Conservation (phyloP, 2,329 filamentous ascomycete species). For the Sclerotinia nivalis region DNA sequence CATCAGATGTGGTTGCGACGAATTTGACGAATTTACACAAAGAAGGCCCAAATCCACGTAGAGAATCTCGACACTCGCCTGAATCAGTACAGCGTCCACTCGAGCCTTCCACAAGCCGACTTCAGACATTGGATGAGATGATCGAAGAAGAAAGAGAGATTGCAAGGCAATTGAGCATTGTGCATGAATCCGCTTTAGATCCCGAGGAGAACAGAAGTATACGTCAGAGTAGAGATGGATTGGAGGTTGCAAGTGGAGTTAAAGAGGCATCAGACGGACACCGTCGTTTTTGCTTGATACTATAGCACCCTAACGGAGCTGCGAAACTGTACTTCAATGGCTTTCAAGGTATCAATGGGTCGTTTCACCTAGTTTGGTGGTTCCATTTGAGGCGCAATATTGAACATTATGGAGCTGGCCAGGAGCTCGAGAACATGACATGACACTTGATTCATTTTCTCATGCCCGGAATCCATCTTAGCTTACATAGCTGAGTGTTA, state of each 20-base stretch:
- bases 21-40: background rate
- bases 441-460: background rate
- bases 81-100: background rate
- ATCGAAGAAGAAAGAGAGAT: background rate
- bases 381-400: background rate
- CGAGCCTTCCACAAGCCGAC: background rate
- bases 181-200: background rate
- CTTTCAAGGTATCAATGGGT: background rate
- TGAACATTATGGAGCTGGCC: background rate
- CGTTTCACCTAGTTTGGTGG: background rate
- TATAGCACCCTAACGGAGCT: background rate
- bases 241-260: no score
- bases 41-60: background rate
- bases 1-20: background rate
- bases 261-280: background rate
- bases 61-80: background rate
- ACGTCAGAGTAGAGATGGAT: background rate
- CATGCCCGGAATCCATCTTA: background rate
- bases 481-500: no score
- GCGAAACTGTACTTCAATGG: background rate
- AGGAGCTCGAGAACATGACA: background rate
- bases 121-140: constrained; percentile 10
- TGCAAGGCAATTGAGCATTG: background rate
- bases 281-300: background rate
- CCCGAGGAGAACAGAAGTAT: background rate